Conservation (phyloP, 305 asterid species). For the Lippia alba region DNA sequence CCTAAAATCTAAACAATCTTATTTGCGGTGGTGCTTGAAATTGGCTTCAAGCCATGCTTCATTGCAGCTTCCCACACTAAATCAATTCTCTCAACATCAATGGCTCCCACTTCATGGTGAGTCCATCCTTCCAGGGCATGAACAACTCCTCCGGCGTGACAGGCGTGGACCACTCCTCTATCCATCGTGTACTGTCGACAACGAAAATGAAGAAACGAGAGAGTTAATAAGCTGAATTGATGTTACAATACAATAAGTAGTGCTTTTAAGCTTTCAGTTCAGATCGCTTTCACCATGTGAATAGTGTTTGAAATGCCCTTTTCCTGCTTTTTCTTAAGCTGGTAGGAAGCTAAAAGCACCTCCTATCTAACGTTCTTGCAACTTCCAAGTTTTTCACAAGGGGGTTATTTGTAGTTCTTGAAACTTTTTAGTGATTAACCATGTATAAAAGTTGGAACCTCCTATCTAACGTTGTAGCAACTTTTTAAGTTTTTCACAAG, state of each 20-base stretch:
- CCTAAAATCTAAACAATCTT: neutral
- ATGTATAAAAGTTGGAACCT: too few species aligned
- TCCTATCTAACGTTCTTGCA: too few species aligned
- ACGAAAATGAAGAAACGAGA: neutral
- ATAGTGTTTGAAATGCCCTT: neutral
- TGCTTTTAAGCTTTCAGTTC: neutral
- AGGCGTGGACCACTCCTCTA: conserved; percentile 94
- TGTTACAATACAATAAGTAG: too few species aligned
- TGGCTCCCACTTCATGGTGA: conserved; percentile 91
- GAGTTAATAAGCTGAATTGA: neutral
- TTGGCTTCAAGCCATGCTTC: conserved; percentile 80
- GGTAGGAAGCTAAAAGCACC: neutral
- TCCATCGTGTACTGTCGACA: conserved; percentile 79
- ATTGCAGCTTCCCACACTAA: conserved; percentile 86
- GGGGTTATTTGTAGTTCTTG: too few species aligned
- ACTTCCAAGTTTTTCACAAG: too few species aligned
- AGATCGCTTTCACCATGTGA: too few species aligned
- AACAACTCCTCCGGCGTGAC: conserved; percentile 96
- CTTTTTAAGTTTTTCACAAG: neutral
- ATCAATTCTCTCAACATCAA: conserved; percentile 77
- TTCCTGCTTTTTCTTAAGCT: too few species aligned
- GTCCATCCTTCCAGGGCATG: conserved; percentile 86
- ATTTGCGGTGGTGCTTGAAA: conserved; percentile 32
- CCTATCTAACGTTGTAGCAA: neutral
- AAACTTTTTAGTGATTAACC: neutral